Percentiles rank a stretch among this genome's conserved stretches.
Evolutionary conservation across 768 basidiomycete species (phyloP).

Genomic region (Rhodotorula kratochvilovae): DNA sequence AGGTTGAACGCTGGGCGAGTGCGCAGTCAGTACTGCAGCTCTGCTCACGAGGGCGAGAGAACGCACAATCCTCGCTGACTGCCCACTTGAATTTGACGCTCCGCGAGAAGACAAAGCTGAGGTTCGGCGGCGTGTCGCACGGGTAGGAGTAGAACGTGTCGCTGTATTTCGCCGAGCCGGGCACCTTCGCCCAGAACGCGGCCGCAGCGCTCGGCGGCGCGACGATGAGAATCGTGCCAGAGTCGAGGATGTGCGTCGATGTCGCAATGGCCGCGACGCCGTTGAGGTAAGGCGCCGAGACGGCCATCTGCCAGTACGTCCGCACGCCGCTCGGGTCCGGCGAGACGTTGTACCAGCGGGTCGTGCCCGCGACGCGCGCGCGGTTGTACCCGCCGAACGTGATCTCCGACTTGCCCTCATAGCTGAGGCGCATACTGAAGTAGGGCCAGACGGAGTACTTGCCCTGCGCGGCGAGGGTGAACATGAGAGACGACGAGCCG

Average conservation of each 20-base stretch:
- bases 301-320: constrained; percentile 33
- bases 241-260: constrained; percentile 28
- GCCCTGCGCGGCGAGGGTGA: constrained; percentile 17
- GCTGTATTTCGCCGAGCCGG: constrained; percentile 11
- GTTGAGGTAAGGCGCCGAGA: constrained; percentile 2
- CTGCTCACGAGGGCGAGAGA: no score
- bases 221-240: constrained; percentile 32
- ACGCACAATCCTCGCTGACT: constrained; percentile 9
- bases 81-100: constrained; percentile 47
- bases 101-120: constrained; percentile 25
- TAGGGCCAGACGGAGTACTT: neutral
- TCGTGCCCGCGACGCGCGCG: neutral
- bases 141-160: constrained; percentile 44
- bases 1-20: constrained; percentile 70
- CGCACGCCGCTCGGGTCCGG: neutral
- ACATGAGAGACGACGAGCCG: constrained; percentile 18
- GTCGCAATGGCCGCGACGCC: neutral
- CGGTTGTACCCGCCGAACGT: constrained; percentile 15
- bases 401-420: neutral
- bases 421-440: constrained; percentile 12
- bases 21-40: neutral
- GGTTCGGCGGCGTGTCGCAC: constrained; percentile 12
- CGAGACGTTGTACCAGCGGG: constrained; percentile 12
- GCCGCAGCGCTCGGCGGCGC: constrained; percentile 14
- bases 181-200: constrained; percentile 19